phyloP scores from a whole-genome alignment of 306 rosid species.

The Cicer chorassanicum region DNA sequence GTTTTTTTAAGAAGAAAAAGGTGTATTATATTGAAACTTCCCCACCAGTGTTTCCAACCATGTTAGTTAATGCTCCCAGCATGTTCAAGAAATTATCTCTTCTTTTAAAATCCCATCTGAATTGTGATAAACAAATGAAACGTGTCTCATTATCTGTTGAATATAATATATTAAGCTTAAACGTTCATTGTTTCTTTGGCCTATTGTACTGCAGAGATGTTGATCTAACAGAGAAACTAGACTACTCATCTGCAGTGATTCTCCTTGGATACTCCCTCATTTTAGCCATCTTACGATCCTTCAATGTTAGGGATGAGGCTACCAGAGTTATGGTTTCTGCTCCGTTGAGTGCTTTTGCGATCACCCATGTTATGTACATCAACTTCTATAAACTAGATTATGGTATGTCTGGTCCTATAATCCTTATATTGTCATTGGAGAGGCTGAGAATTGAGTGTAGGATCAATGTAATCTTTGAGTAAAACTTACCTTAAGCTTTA shows the following conservation, averaged over 20 bases:
- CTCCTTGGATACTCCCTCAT: constrained; percentile 78
- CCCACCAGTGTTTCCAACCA: too few species aligned
- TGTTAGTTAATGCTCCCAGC: background rate
- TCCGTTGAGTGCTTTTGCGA: constrained; percentile 72
- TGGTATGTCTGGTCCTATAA: constrained; percentile 55
- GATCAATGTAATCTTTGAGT: background rate
- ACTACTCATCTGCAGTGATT: constrained; percentile 84
- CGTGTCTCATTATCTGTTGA: constrained; percentile 8
- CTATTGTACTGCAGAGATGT: constrained; percentile 66
- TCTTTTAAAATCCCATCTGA: background rate
- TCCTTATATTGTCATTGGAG: constrained; percentile 8
- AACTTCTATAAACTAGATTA: constrained; percentile 72
- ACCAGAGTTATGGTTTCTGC: constrained; percentile 82
- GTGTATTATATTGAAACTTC: too few species aligned
- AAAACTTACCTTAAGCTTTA: background rate
- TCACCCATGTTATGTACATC: constrained; percentile 74
- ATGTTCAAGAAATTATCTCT: constrained; percentile 26
- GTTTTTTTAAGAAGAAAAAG: background rate
- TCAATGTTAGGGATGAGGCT: constrained; percentile 65
- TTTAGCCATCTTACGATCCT: constrained; percentile 69
- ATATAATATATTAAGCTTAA: constrained; percentile 11
- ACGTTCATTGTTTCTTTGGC: background rate
- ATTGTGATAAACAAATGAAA: constrained; percentile 3
- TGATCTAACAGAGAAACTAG: constrained; percentile 75
- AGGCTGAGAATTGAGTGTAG: background rate